Percentiles rank a stretch among this genome's conserved stretches.
Evolutionary conservation across 495 filamentous ascomycete species (phyloP).

Genomic region (Penicillium alfredii): DNA sequence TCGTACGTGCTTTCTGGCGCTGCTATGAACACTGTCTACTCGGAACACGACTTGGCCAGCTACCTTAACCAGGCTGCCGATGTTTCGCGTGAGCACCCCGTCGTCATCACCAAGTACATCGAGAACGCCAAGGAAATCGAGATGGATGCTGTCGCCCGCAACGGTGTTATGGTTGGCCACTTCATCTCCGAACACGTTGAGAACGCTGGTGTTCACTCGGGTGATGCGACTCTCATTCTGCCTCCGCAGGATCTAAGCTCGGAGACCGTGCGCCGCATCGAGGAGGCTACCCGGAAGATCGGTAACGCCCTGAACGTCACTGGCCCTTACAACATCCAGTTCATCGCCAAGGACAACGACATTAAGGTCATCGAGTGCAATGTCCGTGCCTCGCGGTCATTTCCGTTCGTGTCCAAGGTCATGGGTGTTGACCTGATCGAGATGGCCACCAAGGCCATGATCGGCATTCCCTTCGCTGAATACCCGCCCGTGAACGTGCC

Average conservation of each 20-base stretch:
- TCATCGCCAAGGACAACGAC: conserved; percentile 98
- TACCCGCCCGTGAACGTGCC: conserved; percentile 75
- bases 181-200: conserved; percentile 97
- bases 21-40: conserved; percentile 98
- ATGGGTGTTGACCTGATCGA: conserved; percentile 98
- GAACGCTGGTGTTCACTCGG: conserved; percentile 96
- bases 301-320: conserved; percentile 92
- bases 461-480: conserved; percentile 70
- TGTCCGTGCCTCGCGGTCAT: conserved; percentile 89
- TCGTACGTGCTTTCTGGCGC: conserved; percentile 98
- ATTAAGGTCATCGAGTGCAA: conserved; percentile 99
- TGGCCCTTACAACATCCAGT: conserved; percentile 97
- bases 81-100: conserved; percentile 94
- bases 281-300: conserved; percentile 93
- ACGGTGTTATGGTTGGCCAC: conserved; percentile 83
- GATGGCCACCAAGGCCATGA: conserved; percentile 97
- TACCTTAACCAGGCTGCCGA: conserved; percentile 85
- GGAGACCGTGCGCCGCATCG: conserved; percentile 84
- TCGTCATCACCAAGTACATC: conserved; percentile 99
- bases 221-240: conserved; percentile 93
- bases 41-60: conserved; percentile 78
- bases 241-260: conserved; percentile 90
- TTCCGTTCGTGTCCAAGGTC: conserved; percentile 97
- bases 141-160: conserved; percentile 87
- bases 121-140: conserved; percentile 97